Base-by-base conservation (phyloP, 177 flowering plant genomes). In the Vitis hybrid region DNA sequence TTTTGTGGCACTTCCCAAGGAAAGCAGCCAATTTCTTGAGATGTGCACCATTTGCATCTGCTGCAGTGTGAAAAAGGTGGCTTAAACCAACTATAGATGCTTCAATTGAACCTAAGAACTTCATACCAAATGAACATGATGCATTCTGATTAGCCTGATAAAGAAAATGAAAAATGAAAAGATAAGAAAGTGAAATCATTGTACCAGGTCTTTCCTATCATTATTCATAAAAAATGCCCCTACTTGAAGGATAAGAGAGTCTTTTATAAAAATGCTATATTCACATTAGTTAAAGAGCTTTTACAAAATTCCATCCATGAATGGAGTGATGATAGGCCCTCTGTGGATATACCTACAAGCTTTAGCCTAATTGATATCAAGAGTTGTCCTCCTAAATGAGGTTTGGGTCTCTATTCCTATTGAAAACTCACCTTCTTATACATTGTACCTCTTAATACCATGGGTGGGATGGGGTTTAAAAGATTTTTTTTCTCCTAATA, bases 41-140 rank as follows among this genome's bases (percentile, higher is more conserved):
- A 56, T 73, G 86, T 70, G 76, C 76, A 39, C 98, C 97, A 78
- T 80, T 83, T 70, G 89, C 71, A 83, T 89, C 98, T 29, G 83
- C 80, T 58, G 85, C 78, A 67, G 78, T 57, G 62, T 75, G 87
- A 74, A 89, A 93, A 61, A 89, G 91, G 76, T 93, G 83, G 76
- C 87, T 91, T 62, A 90, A 66, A 68, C 98, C 97, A 75, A 89
- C 95, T 18, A 90, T 87, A 66, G 89, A 90, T 72, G 97, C 81
- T 82, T 88, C 89, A 77, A 89, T 82, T 45, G 84, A 81, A 64
- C 92, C 93, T 62, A 93, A 76, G 61, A 85, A 76, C 73, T 82
- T 81, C 56, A 16, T 61, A 62, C 66, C 63, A 58, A 2, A 64
- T 60, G 85, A 69, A 63, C 70, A 18, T 14, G 75, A 53, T 57